Percentiles rank a stretch among this genome's conserved stretches.
phyloP scores from a whole-genome alignment of 2,329 filamentous ascomycete genomes.

The Penicillium sclerotiorum region DNA sequence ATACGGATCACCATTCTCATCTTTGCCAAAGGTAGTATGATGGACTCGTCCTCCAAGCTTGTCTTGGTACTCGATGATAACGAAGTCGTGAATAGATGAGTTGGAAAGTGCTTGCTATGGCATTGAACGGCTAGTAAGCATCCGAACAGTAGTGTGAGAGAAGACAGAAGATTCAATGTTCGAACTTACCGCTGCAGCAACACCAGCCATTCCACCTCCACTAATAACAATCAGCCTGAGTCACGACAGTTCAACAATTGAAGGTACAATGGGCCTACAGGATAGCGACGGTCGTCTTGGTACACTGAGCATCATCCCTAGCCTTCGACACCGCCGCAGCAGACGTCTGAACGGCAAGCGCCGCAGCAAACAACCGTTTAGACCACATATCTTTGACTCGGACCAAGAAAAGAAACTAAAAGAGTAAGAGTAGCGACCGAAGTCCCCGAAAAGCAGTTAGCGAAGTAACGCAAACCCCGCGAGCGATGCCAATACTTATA shows the following conservation, averaged over 20 bases:
- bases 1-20: slow-evolving; percentile 56
- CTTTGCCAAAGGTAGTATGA: slow-evolving; percentile 60
- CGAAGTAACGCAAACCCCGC: neutral
- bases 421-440: neutral
- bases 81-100: slow-evolving; percentile 63
- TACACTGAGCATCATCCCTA: slow-evolving; percentile 26
- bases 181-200: slow-evolving; percentile 62
- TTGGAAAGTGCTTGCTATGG: slow-evolving; percentile 63
- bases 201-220: slow-evolving; percentile 65
- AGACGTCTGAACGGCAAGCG: slow-evolving; percentile 16
- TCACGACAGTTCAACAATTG: too few species aligned
- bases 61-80: slow-evolving; percentile 66
- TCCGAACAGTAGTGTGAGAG: too few species aligned
- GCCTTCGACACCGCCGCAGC: slow-evolving; percentile 24
- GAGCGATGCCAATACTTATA: neutral
- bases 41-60: slow-evolving; percentile 64
- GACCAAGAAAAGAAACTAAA: neutral
- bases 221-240: too few species aligned
- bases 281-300: slow-evolving; percentile 37
- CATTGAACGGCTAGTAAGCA: neutral
- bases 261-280: slow-evolving; percentile 24
- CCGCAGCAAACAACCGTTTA: slow-evolving; percentile 8
- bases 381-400: slow-evolving; percentile 7
- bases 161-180: neutral
- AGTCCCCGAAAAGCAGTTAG: neutral